A percentile compares a stretch with the other conserved stretches of the same genome.
These are phyloP conservation scores for Rosellinia necatrix DNA, from an alignment of 2,329 filamentous ascomycete species.

Conservation along the genomic window DNA sequence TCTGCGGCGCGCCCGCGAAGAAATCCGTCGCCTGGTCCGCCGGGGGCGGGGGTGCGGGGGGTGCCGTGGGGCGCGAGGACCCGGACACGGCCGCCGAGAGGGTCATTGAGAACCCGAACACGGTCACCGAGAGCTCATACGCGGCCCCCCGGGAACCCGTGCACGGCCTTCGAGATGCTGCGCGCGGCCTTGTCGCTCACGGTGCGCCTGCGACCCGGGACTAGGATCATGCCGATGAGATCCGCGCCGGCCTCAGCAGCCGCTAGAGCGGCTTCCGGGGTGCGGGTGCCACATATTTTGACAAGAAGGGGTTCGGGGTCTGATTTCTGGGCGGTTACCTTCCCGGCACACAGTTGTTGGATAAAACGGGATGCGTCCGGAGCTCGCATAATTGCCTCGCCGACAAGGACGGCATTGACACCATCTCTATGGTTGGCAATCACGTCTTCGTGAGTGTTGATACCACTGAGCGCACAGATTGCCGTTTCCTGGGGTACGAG, in stretches of 20 bases:
- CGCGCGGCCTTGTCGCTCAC: slow-evolving; percentile 79
- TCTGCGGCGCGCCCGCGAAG: slow-evolving; percentile 62
- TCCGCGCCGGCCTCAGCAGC: slow-evolving; percentile 89
- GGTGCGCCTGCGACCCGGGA: slow-evolving; percentile 77
- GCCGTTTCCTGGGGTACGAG: slow-evolving; percentile 85
- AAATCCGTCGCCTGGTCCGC: slow-evolving; percentile 63
- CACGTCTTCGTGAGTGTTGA: slow-evolving; percentile 87
- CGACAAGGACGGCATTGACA: slow-evolving; percentile 90
- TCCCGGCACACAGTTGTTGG: slow-evolving; percentile 74
- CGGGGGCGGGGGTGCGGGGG: slow-evolving; percentile 32
- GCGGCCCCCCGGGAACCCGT: slow-evolving; percentile 71
- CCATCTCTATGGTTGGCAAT: slow-evolving; percentile 85
- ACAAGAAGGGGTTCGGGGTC: slow-evolving; percentile 65
- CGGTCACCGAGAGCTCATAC: slow-evolving; percentile 75
- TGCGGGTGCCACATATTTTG: slow-evolving; percentile 94
- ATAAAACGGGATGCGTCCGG: slow-evolving; percentile 84
- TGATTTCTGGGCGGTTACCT: slow-evolving; percentile 40
- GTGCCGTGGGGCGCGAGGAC: slow-evolving; percentile 44
- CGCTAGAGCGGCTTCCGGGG: slow-evolving; percentile 75
- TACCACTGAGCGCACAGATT: slow-evolving; percentile 92
- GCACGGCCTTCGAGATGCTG: slow-evolving; percentile 79
- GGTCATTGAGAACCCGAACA: slow-evolving; percentile 73
- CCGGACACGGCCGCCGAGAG: slow-evolving; percentile 78
- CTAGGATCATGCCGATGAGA: slow-evolving; percentile 90
- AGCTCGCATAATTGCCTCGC: slow-evolving; percentile 94